These are phyloP conservation scores for Arctium minus DNA, from an alignment of 129 eudicot genomes.

Conservation along the genomic window DNA sequence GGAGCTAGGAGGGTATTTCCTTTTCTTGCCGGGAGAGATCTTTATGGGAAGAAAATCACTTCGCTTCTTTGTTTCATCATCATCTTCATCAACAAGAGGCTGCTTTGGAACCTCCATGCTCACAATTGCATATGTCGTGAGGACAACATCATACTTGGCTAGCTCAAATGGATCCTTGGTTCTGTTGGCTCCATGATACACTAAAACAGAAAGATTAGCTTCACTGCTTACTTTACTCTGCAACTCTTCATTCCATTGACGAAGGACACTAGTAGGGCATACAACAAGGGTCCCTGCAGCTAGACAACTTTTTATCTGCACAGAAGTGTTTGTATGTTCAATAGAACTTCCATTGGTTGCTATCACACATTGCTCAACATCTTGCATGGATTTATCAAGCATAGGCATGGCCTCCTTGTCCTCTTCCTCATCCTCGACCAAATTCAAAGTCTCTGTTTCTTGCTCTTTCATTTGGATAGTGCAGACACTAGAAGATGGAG, in stretches of 20 bases:
- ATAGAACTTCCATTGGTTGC: not conserved
- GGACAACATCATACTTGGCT: conserved; percentile 83
- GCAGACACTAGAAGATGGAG: conserved; percentile 39
- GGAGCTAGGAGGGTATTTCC: conserved; percentile 50
- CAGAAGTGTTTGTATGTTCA: conserved; percentile 1
- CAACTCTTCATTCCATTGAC: conserved; percentile 91
- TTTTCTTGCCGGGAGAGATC: conserved; percentile 47
- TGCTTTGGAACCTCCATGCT: conserved; percentile 93
- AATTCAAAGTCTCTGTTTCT: conserved; percentile 52
- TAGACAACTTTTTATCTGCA: conserved; percentile 47
- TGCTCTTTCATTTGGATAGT: conserved; percentile 18
- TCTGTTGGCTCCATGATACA: conserved; percentile 76
- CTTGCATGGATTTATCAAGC: conserved; percentile 18
- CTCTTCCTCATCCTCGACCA: conserved; percentile 61
- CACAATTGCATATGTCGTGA: conserved; percentile 92
- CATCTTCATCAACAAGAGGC: conserved; percentile 60
- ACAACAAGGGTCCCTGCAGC: conserved; percentile 93
- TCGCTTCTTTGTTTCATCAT: conserved; percentile 32
- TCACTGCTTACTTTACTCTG: conserved; percentile 57
- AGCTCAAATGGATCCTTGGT: conserved; percentile 78
- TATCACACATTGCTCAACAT: conserved; percentile 15
- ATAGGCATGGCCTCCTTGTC: conserved; percentile 38
- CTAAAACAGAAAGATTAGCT: conserved; percentile 72
- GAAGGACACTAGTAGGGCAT: conserved; percentile 93
- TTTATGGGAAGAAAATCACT: conserved; percentile 17